Base-by-base conservation (phyloP, 1,284 basidiomycete genomes). In the Kwoniella shivajii region DNA sequence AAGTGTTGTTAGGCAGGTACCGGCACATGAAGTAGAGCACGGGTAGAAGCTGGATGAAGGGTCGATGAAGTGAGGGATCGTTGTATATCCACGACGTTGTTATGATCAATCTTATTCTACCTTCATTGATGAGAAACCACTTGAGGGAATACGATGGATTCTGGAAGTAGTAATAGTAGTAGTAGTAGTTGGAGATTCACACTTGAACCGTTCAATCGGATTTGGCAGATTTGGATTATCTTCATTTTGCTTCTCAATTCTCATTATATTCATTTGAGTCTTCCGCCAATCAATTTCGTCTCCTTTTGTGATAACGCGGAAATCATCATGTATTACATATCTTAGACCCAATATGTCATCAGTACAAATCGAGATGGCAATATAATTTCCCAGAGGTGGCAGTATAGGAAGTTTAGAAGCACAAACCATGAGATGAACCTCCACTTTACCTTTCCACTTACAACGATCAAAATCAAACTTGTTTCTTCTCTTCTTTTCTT, bases 1-100 rank as follows among this genome's bases (percentile, higher is more conserved):
- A 76, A 77, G 67, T 79, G 78, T 61, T 79, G 78, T 68, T 76
- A 72, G 60, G 50, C 44, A 20, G 46, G 13, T 18, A 14, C 6
- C 39, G 14, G 42, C 9, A 16, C 39, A 22, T 11, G 41, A 22
- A 20, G 33, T 29, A n/a, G 50, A 5, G 18, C 24, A 18, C n/a
- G 45, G 30, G 31, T 30, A 13, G 24, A 29, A 34, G 14, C 34
- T 50, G 43, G 54, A 44, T 46, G 36, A 30, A 10, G 37, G 16
- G 13, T n/a, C n/a, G 33, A 26, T 24, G 16, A 34, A 20, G 42
- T 7, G 37, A 34, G 41, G 13, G 37, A 37, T 30, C 22, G 53
- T 59, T 54, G 56, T 57, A 57, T 41, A 30, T 14, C 26, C 7
- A 13, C 18, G 46, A 36, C 11, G 14, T 24, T 30, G 5, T 46